A percentile compares a stretch with the other conserved stretches of the same genome.
Conservation (phyloP, 129 eudicot genomes). For the Saussurea involucrata region DNA sequence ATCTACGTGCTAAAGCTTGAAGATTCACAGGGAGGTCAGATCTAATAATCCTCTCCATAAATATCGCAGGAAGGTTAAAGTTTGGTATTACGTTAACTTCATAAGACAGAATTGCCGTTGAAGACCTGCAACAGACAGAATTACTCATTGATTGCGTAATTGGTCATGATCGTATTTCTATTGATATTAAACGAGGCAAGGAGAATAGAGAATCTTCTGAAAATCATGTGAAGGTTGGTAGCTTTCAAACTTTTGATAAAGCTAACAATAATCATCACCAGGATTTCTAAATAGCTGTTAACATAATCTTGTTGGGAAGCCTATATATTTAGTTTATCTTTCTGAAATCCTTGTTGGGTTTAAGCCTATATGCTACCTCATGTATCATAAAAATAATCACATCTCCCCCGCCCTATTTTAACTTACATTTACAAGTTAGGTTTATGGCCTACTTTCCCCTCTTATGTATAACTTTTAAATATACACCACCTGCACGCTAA, state of each 20-base stretch:
- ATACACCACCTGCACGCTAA: too few species aligned
- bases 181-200: not conserved
- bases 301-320: not conserved
- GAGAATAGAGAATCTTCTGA: not conserved
- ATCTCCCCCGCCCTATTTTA: too few species aligned
- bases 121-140: slow-evolving; percentile 45
- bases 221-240: not conserved
- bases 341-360: not conserved
- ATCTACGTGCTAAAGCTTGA: slow-evolving; percentile 89
- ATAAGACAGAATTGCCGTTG: slow-evolving; percentile 57
- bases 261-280: not conserved
- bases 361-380: too few species aligned
- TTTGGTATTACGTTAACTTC: slow-evolving; percentile 93
- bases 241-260: not conserved
- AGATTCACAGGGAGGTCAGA: slow-evolving; percentile 98
- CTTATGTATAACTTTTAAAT: too few species aligned
- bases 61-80: slow-evolving; percentile 85
- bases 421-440: too few species aligned
- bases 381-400: too few species aligned
- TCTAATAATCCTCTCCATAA: slow-evolving; percentile 83
- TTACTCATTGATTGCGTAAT: not conserved
- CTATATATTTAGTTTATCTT: not conserved
- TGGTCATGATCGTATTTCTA: not conserved
- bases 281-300: not conserved
- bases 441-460: too few species aligned